Evolutionary conservation across 768 basidiomycete species (phyloP).

Genomic region (Sarcodon sp.): DNA sequence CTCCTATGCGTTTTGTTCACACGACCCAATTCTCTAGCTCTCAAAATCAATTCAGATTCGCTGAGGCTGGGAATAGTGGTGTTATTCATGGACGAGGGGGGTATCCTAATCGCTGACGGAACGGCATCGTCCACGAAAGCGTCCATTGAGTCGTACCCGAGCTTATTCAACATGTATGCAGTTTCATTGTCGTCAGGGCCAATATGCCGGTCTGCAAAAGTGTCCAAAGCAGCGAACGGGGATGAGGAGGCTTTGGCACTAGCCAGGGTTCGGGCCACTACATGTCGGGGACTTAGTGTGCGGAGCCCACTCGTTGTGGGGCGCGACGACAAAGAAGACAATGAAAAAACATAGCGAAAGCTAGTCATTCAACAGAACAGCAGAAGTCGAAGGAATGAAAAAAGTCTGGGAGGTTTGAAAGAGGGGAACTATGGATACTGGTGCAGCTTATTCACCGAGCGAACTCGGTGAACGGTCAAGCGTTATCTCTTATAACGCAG

Average conservation of each 20-base stretch:
- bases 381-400: slow-evolving; percentile 2
- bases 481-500: background rate
- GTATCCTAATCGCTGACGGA: slow-evolving; percentile 67
- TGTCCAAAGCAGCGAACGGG: slow-evolving; percentile 80
- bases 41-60: slow-evolving; percentile 70
- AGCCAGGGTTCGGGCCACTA: slow-evolving; percentile 30
- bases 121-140: slow-evolving; percentile 77
- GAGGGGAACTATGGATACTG: slow-evolving; percentile 1
- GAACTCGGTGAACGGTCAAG: slow-evolving; percentile 17
- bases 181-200: slow-evolving; percentile 83
- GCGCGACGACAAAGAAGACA: slow-evolving; percentile 1
- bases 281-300: background rate
- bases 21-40: slow-evolving; percentile 65
- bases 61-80: slow-evolving; percentile 63
- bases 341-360: slow-evolving; percentile 6
- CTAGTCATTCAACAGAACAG: slow-evolving; percentile 8
- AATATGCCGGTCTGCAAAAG: slow-evolving; percentile 83
- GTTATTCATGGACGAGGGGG: slow-evolving; percentile 46
- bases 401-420: background rate
- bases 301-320: slow-evolving; percentile 1
- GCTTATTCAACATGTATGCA: slow-evolving; percentile 62
- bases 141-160: slow-evolving; percentile 85
- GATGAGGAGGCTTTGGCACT: slow-evolving; percentile 46
- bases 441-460: slow-evolving; percentile 18
- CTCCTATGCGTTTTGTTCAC: slow-evolving; percentile 79